Base-by-base conservation (phyloP, 208 protist genomes). In the Leishmania aethiopica region DNA sequence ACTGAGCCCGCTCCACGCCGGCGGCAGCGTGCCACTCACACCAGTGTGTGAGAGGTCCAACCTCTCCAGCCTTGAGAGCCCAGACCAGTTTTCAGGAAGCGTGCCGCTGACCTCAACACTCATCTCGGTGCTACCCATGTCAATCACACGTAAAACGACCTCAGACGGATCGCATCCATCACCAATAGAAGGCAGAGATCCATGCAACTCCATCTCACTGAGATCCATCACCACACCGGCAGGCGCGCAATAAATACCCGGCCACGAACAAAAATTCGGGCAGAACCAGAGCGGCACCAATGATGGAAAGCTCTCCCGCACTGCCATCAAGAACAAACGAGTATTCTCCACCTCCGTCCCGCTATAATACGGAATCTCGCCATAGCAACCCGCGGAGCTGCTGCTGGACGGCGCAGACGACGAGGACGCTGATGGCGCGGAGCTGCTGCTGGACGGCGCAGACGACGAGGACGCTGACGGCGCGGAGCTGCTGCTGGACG, bases 221-320 rank as follows among this genome's bases (percentile, higher is more conserved):
- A 82, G 7, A 40, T 60, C 2, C 4, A 77, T 3, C 28, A 49
- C n/a, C 0, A 82, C 47, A 28, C 79, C 79, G 0, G 35, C 8
- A 1, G 11, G 13, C 3, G 11, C 22, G 59, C 79, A 82, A 0
- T 13, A 13, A 11, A 82, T 42, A 10, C 79, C 79, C 0, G 28
- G 42, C 79, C 79, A 82, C 45, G 59, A 8, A n/a, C 77, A 80
- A 42, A 62, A 80, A 40, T 80, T 80, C 1, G 45, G 42, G 47
- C 77, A 80, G 2, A 62, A 1, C 64, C 66, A 71, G 0, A 32
- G 0, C 19, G 60, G 11, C 0, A 37, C 0, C 25, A 82, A 71
- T 0, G 19, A 37, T 0, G 53, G 55, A 55, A 82, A 64, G 28
- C 53, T 74, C 1, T 28, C 59, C 55, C 55, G 72, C 0, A 77